These are phyloP conservation scores for Papiliotrema nemorosa DNA, from an alignment of 1,284 basidiomycete species.

Conservation along the genomic window DNA sequence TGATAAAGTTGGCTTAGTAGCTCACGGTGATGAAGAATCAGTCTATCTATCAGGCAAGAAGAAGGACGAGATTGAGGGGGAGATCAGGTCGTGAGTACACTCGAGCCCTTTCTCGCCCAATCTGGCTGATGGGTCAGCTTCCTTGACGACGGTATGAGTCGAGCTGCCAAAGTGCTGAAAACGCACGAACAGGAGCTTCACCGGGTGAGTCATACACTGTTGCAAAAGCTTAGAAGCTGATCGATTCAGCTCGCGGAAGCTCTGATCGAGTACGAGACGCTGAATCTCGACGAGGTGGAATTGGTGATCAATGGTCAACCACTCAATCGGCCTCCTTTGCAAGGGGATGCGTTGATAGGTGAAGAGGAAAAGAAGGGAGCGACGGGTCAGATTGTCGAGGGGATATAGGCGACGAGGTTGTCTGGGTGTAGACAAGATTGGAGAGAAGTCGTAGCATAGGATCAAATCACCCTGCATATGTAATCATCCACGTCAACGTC, in stretches of 20 bases:
- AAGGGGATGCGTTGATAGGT: conserved; percentile 29
- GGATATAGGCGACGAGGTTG: conserved; percentile 22
- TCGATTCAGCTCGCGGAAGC: conserved; percentile 70
- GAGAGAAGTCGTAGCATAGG: not conserved
- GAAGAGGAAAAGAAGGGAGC: conserved; percentile 20
- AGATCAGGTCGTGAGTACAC: conserved; percentile 66
- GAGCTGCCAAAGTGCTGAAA: conserved; percentile 66
- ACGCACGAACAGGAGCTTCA: conserved; percentile 75
- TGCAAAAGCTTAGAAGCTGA: not conserved
- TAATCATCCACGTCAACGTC: too few species aligned
- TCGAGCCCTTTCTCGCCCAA: conserved; percentile 3
- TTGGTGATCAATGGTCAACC: conserved; percentile 77
- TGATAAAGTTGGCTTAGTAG: conserved; percentile 71
- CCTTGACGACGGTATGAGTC: conserved; percentile 67
- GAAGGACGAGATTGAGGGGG: conserved; percentile 76
- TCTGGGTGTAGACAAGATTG: not conserved
- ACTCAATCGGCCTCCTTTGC: conserved; percentile 50
- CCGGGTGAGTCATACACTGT: conserved; percentile 53
- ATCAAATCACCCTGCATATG: not conserved
- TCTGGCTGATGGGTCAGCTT: conserved; percentile 54
- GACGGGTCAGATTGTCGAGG: conserved; percentile 27
- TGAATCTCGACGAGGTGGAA: conserved; percentile 76
- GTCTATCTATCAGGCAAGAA: conserved; percentile 66
- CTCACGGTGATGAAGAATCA: conserved; percentile 66
- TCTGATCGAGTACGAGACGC: conserved; percentile 89